A percentile compares a stretch with the other conserved stretches of the same genome.
Conservation (phyloP, 768 basidiomycete species). For the Rhizopogon vesiculosus region DNA sequence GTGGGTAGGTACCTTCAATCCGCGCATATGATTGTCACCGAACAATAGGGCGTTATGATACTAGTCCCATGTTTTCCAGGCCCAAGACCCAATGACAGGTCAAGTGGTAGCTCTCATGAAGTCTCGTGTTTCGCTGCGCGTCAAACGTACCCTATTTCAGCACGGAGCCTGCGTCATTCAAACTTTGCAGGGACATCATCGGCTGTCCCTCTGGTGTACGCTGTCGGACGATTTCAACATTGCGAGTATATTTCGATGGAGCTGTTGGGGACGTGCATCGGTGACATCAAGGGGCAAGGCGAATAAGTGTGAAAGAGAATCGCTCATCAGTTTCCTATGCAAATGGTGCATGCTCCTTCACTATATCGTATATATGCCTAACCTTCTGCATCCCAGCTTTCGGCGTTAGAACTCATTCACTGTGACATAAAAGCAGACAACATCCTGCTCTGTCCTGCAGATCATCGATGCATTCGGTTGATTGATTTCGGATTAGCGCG, state of each 20-base stretch:
- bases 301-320: conserved; percentile 16
- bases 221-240: conserved; percentile 24
- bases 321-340: conserved; percentile 1
- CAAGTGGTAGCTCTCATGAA: conserved; percentile 24
- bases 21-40: too few relatives aligned
- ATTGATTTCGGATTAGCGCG: too few relatives aligned
- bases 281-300: conserved; percentile 10
- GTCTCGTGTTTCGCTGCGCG: conserved; percentile 24
- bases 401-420: conserved; percentile 21
- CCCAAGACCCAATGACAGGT: background rate
- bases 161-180: conserved; percentile 25
- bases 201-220: conserved; percentile 27
- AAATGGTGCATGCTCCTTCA: background rate
- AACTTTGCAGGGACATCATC: conserved; percentile 22
- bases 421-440: conserved; percentile 26
- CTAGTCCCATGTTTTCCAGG: background rate
- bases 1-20: too few relatives aligned
- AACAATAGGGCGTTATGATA: too few relatives aligned
- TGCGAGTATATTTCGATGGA: conserved; percentile 30
- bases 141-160: conserved; percentile 24
- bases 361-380: background rate
- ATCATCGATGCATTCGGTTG: too few relatives aligned
- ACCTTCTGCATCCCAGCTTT: background rate
- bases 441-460: too few relatives aligned
- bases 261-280: background rate